phyloP scores from a whole-genome alignment of 352 stramenopile species.

The Phytophthora sp. region DNA sequence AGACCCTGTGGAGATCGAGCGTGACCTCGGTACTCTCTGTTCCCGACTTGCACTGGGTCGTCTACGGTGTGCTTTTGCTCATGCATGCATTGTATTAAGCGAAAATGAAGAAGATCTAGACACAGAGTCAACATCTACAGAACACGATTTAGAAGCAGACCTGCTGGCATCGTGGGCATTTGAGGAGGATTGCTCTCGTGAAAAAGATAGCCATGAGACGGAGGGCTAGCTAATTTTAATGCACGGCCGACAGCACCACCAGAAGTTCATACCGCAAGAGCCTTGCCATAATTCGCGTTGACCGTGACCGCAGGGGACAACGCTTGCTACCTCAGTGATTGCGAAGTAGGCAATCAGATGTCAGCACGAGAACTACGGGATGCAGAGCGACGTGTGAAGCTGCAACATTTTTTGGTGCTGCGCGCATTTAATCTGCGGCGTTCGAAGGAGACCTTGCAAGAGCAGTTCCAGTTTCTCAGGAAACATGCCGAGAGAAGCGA shows the following conservation, averaged over 20 bases:
- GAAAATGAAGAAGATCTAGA: constrained; percentile 5
- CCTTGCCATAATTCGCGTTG: not conserved
- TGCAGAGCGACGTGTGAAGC: constrained; percentile 52
- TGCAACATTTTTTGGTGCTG: constrained; percentile 83
- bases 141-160: constrained; percentile 19
- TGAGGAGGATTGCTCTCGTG: constrained; percentile 25
- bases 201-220: constrained; percentile 20
- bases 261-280: not conserved
- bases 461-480: constrained; percentile 72
- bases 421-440: constrained; percentile 84
- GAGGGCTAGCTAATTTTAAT: constrained; percentile 33
- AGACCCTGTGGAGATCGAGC: constrained; percentile 74
- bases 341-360: constrained; percentile 2
- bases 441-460: constrained; percentile 54
- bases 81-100: constrained; percentile 45
- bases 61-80: constrained; percentile 59
- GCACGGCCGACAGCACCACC: not conserved
- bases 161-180: constrained; percentile 33
- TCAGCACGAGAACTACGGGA: constrained; percentile 28
- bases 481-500: constrained; percentile 25
- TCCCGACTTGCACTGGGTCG: constrained; percentile 57
- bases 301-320: constrained; percentile 4
- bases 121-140: not conserved
- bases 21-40: constrained; percentile 75
- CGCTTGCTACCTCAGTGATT: not conserved